Conservation (phyloP, 768 basidiomycete species). For the Cyclocybe cylindracea region DNA sequence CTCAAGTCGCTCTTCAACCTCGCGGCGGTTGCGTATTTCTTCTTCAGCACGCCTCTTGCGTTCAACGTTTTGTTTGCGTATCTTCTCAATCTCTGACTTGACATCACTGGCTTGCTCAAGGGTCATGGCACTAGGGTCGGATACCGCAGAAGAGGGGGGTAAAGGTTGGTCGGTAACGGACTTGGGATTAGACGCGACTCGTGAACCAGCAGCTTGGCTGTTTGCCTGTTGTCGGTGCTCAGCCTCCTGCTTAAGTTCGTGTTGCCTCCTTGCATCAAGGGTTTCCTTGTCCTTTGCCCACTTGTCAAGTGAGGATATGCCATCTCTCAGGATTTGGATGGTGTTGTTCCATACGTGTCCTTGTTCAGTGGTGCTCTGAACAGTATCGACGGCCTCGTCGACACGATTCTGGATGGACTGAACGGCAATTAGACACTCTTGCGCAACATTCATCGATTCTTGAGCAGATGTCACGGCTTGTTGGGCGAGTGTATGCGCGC, state of each 20-base stretch:
- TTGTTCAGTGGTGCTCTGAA: conserved; percentile 15
- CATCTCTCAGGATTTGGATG: conserved; percentile 4
- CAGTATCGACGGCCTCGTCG: conserved; percentile 21
- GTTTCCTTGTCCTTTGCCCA: conserved; percentile 1
- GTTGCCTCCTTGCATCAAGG: conserved; percentile 1
- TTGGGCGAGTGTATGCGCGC: conserved; percentile 28
- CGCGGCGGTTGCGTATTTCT: conserved; percentile 10
- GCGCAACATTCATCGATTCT: conserved; percentile 26
- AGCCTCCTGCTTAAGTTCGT: background rate
- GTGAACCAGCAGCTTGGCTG: background rate
- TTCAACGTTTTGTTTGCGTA: conserved; percentile 5
- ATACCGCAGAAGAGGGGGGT: background rate
- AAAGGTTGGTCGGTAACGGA: too few species aligned
- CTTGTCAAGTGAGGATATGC: conserved; percentile 4
- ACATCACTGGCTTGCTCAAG: conserved; percentile 3
- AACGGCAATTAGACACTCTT: conserved; percentile 23
- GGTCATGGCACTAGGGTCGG: background rate
- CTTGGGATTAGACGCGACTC: too few species aligned
- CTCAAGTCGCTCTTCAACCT: conserved; percentile 9
- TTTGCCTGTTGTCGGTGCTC: background rate
- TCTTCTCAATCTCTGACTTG: background rate
- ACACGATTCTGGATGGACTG: conserved; percentile 22
- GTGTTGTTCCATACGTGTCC: conserved; percentile 5
- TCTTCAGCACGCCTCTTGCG: conserved; percentile 10
- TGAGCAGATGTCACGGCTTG: conserved; percentile 27